Conservation (phyloP, 2,329 filamentous ascomycete species). For the Paraconiothyrium sp. region DNA sequence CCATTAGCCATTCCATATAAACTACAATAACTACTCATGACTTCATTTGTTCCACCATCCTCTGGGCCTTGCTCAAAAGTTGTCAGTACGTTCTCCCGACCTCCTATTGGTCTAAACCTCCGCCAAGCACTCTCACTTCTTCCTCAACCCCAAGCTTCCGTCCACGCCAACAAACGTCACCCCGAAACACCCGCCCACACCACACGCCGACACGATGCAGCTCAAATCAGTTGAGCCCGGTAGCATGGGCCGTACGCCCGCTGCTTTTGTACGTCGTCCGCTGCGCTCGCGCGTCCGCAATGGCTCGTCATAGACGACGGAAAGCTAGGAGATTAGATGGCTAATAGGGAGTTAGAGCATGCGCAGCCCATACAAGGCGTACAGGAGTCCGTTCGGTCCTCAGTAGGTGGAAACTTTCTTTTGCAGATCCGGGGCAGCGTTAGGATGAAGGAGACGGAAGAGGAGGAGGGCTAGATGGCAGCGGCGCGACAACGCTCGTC, state of each 20-base stretch:
- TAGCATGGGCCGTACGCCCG: slow-evolving; percentile 39
- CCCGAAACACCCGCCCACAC: slow-evolving; percentile 5
- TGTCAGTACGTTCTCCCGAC: background rate
- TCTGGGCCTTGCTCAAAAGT: too few relatives aligned
- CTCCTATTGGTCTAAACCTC: slow-evolving; percentile 6
- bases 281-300: slow-evolving; percentile 15
- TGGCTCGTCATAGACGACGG: slow-evolving; percentile 10
- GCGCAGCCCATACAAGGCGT: slow-evolving; percentile 58
- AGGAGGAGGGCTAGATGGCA: background rate
- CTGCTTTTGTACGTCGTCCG: slow-evolving; percentile 37
- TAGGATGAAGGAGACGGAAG: background rate
- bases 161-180: background rate
- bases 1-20: too few relatives aligned
- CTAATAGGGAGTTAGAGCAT: slow-evolving; percentile 36
- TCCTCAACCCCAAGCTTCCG: background rate
- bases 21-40: too few relatives aligned
- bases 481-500: background rate
- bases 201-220: slow-evolving; percentile 28
- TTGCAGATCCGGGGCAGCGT: background rate
- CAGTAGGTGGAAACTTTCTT: slow-evolving; percentile 56
- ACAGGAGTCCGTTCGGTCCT: slow-evolving; percentile 66
- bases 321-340: slow-evolving; percentile 11
- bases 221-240: slow-evolving; percentile 19
- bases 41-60: too few relatives aligned
- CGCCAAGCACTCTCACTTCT: slow-evolving; percentile 10